These are phyloP conservation scores for Ilex paraguariensis DNA, from an alignment of 305 asterid species.

Conservation along the genomic window DNA sequence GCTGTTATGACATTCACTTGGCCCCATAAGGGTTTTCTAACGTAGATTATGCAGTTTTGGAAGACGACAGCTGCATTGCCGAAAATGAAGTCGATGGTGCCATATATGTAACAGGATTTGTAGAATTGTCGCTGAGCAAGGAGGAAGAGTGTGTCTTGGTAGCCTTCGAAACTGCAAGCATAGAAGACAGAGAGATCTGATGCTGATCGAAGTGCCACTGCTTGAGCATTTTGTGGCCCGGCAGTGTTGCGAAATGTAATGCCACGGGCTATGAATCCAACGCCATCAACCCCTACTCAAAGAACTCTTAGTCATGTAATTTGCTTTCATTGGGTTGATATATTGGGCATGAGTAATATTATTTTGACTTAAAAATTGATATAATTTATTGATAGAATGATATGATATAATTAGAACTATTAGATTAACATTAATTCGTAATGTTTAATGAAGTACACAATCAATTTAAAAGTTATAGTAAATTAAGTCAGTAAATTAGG, in stretches of 20 bases:
- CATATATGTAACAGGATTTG: conserved; percentile 10
- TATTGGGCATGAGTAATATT: no score
- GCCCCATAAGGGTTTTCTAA: conserved; percentile 4
- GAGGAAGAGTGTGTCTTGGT: conserved; percentile 15
- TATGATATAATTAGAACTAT: no score
- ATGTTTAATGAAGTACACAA: no score
- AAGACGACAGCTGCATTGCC: conserved; percentile 12
- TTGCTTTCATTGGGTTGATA: no score
- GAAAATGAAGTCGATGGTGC: conserved; percentile 22
- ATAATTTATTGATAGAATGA: no score
- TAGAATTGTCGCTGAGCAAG: conserved; percentile 14
- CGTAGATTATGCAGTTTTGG: conserved; percentile 10
- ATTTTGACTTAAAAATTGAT: no score
- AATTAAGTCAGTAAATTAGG: no score
- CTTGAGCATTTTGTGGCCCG: conserved; percentile 12
- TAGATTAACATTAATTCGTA: no score
- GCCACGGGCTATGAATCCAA: conserved; percentile 15
- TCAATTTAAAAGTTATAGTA: no score
- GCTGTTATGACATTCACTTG: conserved; percentile 12
- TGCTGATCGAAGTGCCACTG: conserved; percentile 13
- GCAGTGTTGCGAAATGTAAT: conserved; percentile 10
- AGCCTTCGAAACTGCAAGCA: conserved; percentile 9
- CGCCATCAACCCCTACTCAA: conserved; percentile 1
- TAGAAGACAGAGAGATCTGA: conserved; percentile 10
- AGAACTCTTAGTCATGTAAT: no score